Base-by-base conservation (phyloP, 2,329 filamentous ascomycete species). In the Phoma sp. region DNA sequence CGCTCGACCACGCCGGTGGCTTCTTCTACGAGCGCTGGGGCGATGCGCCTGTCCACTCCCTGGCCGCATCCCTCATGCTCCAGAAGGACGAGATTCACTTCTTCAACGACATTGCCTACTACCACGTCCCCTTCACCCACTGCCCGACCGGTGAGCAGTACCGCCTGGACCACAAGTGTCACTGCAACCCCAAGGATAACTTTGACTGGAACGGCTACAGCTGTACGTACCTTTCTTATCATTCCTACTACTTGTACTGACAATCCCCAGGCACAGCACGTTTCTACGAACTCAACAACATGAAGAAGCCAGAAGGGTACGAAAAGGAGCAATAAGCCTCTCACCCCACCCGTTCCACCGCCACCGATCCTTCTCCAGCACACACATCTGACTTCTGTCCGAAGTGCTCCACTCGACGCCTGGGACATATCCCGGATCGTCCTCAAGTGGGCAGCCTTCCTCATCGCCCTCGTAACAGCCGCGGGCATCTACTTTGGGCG, bases 1-100 rank as follows among this genome's bases (percentile, higher is more conserved):
- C 87, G 5, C 86, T 99, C 25, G 95, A 99, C 76, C 81, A 85
- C 64, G 92, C 96, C 47, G 95, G 95, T 60, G 95, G 95, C 59
- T 99, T 99, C 84, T 98, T 97, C 83, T 98, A 98, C 76, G 95
- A 99, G 78, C 89, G 93, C 67, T 99, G 93, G 93, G 93, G 93
- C 56, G 93, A 99, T 77, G 95, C 95, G 5, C 95, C 95, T 0
- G 92, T 99, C 5, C 95, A 99, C 80, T 97, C 93, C n/a, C 97
- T 99, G 64, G 95, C 91, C 12, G 95, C 95, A 3, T 84, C 84
- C 56, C 80, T 99, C 33, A 84, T 98, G 76, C 83, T 99, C 61
- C 88, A 90, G 76, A 97, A 96, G 81, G 90, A 95, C 42, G 88
- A 99, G 75, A 87, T 99, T 59, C 95, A 99, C 76, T 99, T 99